Percentiles rank a stretch among this genome's conserved stretches.
Conservation (phyloP, 257 asterid species). For the Salvia splendens region DNA sequence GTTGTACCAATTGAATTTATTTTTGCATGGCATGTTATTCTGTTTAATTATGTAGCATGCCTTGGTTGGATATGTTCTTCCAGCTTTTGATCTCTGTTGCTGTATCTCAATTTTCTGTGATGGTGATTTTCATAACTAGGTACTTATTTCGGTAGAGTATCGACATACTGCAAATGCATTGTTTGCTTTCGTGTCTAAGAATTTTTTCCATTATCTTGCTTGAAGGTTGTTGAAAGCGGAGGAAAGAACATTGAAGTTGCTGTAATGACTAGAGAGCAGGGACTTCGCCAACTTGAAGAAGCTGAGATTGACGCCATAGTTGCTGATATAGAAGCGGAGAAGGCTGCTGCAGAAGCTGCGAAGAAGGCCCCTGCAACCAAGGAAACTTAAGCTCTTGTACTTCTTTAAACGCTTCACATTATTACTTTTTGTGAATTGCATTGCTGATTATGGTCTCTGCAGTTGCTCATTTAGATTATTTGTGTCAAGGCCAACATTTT, state of each 20-base stretch:
- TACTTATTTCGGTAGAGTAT: no score
- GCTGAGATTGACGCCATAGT: constrained; percentile 88
- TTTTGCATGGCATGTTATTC: no score
- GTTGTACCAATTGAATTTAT: no score
- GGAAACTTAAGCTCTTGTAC: constrained; percentile 45
- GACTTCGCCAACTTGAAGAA: constrained; percentile 86
- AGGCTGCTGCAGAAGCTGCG: constrained; percentile 99
- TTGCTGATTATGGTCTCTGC: constrained; percentile 23
- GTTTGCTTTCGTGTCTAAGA: not conserved
- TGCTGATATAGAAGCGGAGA: constrained; percentile 88
- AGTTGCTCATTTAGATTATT: constrained; percentile 17
- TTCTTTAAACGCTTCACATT: constrained; percentile 14
- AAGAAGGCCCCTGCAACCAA: constrained; percentile 69
- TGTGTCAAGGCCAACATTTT: not conserved
- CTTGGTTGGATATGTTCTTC: no score
- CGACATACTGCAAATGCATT: not conserved
- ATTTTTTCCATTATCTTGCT: constrained; percentile 9
- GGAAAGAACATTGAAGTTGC: constrained; percentile 98
- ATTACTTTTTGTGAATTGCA: constrained; percentile 17
- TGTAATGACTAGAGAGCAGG: constrained; percentile 82
- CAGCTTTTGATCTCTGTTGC: no score
- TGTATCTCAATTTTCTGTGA: no score
- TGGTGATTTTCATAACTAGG: no score
- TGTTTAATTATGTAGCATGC: no score
- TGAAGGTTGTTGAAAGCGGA: constrained; percentile 93